Conservation (phyloP, 2,329 filamentous ascomycete genomes). For the Calonectria hongkongensis region DNA sequence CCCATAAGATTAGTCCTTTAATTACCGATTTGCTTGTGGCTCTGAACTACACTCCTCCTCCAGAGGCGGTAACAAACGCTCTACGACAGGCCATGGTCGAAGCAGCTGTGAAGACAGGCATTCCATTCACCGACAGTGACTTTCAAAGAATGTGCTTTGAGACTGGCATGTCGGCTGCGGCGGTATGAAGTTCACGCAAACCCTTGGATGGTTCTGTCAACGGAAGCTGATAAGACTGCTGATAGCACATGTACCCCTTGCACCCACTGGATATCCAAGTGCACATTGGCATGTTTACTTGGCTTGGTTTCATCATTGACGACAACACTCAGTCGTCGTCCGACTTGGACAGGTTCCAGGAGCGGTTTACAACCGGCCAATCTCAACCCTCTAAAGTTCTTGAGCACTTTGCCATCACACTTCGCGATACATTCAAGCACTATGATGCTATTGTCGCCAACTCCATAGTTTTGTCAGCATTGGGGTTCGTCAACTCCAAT, state of each 20-base stretch:
- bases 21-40: constrained; percentile 7
- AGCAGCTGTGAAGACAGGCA: neutral
- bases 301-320: constrained; percentile 24
- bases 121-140: constrained; percentile 7
- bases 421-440: constrained; percentile 1
- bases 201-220: neutral
- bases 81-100: constrained; percentile 11
- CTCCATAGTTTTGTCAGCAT: constrained; percentile 2
- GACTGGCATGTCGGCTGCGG: constrained; percentile 15
- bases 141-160: constrained; percentile 19
- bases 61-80: neutral
- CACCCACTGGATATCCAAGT: constrained; percentile 7
- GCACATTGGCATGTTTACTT: constrained; percentile 15
- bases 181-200: neutral
- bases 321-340: neutral
- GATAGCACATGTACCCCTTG: constrained; percentile 10
- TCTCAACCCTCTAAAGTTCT: constrained; percentile 2
- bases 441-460: constrained; percentile 13
- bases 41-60: constrained; percentile 18
- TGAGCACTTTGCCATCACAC: constrained; percentile 1
- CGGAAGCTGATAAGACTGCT: neutral
- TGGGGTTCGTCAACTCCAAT: constrained; percentile 14
- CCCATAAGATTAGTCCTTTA: neutral
- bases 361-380: constrained; percentile 15
- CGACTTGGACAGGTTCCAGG: constrained; percentile 4